Base-by-base conservation (phyloP, 441 rosid species). In the Brassica balearica region DNA sequence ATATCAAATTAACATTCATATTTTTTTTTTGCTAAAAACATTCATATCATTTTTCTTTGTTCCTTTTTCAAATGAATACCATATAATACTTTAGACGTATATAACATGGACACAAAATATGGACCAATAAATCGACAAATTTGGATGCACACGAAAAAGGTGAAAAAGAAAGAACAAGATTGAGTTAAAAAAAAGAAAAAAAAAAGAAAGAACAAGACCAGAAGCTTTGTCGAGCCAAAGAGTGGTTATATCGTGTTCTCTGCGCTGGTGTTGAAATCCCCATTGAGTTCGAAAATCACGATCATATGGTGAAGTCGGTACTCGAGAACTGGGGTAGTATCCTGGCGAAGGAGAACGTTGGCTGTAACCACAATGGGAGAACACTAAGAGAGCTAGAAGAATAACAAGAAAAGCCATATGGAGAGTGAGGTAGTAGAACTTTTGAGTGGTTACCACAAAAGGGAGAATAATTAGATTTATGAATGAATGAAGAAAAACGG, bases 211-310 rank as follows among this genome's bases (percentile, higher is more conserved):
- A 73, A 64, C 58, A 38, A 51, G 15, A 87, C 94, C 94, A 66
- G 89, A 71, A 75, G 65, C 73, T 68, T 69, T 70, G 65, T 90
- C 95, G 27, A 90, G 92, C 89, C 90, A 90, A 76, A 90, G 75
- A 65, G 91, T 84, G 48, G 86, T 14, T 0, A 82, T 27, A 25
- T 81, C 86, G 65, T 86, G 90, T 55, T 88, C 87, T 43, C 63
- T 41, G 36, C 84, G 76, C 68, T 88, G 95, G 73, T 90, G 95
- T 75, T 85, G 89, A 68, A 90, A 89, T 11, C 91, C 90, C 95
- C 95, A 90, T 5, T 83, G 75, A 74, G 84, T 86, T 11, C 80
- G 85, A 41, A 81, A 88, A 10, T 82, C 86, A 75, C 85, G 85
- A 41, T 83, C 78, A 70, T 87, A 90, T 6, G 76, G 73, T 1